Evolutionary conservation across 106 monocot genomes (phyloP), one percentile per base, ranked within the genome.

Genomic region (Ottelia alismoides): DNA sequence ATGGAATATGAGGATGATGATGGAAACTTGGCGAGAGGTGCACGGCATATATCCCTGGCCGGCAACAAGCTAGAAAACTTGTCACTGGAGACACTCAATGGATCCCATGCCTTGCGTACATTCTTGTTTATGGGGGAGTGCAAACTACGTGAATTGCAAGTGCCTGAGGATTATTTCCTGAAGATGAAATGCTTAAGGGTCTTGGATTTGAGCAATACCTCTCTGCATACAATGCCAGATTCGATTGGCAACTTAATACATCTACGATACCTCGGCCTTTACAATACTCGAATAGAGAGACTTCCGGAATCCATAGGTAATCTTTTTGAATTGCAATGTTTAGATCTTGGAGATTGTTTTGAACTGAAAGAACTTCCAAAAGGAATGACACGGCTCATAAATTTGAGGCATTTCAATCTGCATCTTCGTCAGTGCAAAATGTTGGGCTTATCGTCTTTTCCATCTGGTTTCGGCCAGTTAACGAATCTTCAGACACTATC

Each of bases 331-430:
- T 57, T 85, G 20, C 73, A 85, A 61, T 70, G 70, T 10, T 65
- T 85, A 25, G 63, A 73, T 7, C 79, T 85, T 25, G 65, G 58
- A 0, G 75, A 79, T n/a, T 84, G 84, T 43, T 65, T 62, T 45
- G 3, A 58, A 47, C 72, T 79, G 29, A 5, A 25, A 3, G 72
- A 30, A 23, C 66, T 84, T 27, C 84, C 84, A 3, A 27, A 58
- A 51, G 75, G 62, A 28, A 63, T 66, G 16, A 53, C 30, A 31
- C 69, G 46, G 0, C 69, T 84, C 19, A 49, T 58, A 30, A 79
- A 79, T 51, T 63, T 84, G 20, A 60, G 69, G 26, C 76, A 84
- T 70, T 69, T 79, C 25, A 56, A 65, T 57, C 62, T 84, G 53
- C 57, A 84, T 21, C 49, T 65, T 66, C 63, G 58, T 31, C 50